Conservation (phyloP, 208 protist genomes). For the Leishmania martiniquensis region DNA sequence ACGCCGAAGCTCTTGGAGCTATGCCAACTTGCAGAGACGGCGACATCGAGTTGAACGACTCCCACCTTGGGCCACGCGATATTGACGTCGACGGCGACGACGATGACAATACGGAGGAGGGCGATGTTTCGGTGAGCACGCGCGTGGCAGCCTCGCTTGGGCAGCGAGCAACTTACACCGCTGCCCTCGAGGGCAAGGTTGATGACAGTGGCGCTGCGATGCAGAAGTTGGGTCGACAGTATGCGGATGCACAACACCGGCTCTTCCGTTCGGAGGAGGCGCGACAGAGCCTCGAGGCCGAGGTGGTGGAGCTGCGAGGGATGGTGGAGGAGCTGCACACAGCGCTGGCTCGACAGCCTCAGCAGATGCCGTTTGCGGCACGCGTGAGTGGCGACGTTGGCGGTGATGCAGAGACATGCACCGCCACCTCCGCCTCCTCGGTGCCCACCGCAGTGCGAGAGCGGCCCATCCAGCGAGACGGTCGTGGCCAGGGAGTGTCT, state of each 20-base stretch:
- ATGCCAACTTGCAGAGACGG: background rate
- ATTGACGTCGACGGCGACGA: constrained; percentile 13
- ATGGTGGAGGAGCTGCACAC: constrained; percentile 25
- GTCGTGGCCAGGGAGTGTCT: background rate
- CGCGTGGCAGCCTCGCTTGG: constrained; percentile 17
- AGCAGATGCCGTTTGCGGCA: background rate
- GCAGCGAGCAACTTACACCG: background rate
- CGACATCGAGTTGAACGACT: constrained; percentile 22
- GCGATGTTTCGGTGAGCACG: constrained; percentile 31
- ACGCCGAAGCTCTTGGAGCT: background rate
- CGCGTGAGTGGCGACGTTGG: background rate
- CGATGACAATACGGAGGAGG: constrained; percentile 14
- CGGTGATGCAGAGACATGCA: constrained; percentile 13
- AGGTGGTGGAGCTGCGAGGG: constrained; percentile 35
- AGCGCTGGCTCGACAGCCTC: background rate
- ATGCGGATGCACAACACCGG: constrained; percentile 48
- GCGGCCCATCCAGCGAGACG: background rate
- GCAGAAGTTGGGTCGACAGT: constrained; percentile 44
- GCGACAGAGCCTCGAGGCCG: constrained; percentile 32
- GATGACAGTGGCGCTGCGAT: constrained; percentile 35
- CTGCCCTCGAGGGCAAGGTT: constrained; percentile 7
- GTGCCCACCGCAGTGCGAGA: constrained; percentile 22
- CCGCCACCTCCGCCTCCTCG: constrained; percentile 21
- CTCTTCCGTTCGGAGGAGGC: constrained; percentile 43
- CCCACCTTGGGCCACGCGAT: constrained; percentile 1